Evolutionary conservation across 2,329 filamentous ascomycete species (phyloP), one percentile per base, ranked within the genome.

Genomic region (Bimuria novae-zelandiae): DNA sequence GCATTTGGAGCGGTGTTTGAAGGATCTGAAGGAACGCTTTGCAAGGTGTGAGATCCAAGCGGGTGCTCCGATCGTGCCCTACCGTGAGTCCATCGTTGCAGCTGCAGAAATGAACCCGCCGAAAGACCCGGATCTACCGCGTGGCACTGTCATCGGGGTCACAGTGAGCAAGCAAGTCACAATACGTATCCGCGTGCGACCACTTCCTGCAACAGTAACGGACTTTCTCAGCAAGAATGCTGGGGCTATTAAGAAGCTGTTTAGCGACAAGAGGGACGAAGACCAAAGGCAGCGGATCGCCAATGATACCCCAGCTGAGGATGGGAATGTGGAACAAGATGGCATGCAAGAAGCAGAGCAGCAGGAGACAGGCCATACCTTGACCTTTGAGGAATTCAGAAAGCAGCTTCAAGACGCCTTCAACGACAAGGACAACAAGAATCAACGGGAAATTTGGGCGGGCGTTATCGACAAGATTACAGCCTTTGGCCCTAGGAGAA

Each of bases 31-130:
- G 56, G 94, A 99, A 70, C 83, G 94, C 4, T 99, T 96, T 69
- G 93, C 94, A 5, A 88, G 86, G 59, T 97, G 95, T 69, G 93
- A 97, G 61, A 92, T 99, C 47, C 93, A 97, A 69, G 90, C 90
- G 23, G 92, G 94, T 51, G 90, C 90, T 37, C 90, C 94, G 1
- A 97, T 99, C 56, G 94, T 99, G 12, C 94, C 94, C 0, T 99
- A 96, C 74, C 84, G 92, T 51, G 94, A 99, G 76, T 94, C 91
- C 0, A 96, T 96, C 53, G 87, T 97, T 35, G 83, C 85, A 22
- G 89, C 88, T 0, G 85, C 92, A 32, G 94, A 99, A 74, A 99
- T 99, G 94, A 87, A 92, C 21, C 86, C 92, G 1, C 89, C 91
- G 0, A 90, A 82, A 54, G 90, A 95, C 73, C 88, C 92, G 59